A percentile compares a stretch with the other conserved stretches of the same genome.
Conservation (phyloP, 305 asterid genomes). For the Fraxinus platypoda region DNA sequence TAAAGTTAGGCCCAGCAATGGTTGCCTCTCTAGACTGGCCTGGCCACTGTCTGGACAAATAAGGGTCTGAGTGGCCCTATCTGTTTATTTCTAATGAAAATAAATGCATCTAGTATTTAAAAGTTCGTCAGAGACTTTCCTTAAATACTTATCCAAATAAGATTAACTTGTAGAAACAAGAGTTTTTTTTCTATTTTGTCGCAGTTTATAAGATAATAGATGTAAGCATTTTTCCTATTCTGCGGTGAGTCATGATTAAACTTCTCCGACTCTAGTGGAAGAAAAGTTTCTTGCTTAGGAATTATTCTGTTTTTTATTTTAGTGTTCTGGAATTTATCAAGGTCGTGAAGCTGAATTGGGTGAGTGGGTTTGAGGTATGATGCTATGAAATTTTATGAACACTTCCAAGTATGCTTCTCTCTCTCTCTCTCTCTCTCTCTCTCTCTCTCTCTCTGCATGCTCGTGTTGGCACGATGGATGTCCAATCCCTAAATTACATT, state of each 20-base stretch:
- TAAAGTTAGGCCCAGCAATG: not conserved
- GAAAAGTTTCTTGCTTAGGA: not conserved
- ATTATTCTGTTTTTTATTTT: not conserved
- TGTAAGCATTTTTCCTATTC: slow-evolving; percentile 17
- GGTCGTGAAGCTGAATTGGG: not conserved
- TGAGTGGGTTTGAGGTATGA: not conserved
- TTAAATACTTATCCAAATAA: not conserved
- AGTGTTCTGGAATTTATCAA: slow-evolving; percentile 6
- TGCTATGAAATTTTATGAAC: not conserved
- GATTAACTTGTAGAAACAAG: not conserved
- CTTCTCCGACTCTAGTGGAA: not conserved
- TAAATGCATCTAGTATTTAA: not conserved
- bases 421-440: not conserved
- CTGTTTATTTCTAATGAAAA: not conserved
- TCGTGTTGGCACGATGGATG: not conserved
- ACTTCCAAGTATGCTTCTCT: not conserved
- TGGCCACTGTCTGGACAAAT: not conserved
- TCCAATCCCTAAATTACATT: not conserved
- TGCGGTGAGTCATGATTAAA: not conserved
- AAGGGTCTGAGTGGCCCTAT: not conserved
- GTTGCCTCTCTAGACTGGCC: not conserved
- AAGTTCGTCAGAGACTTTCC: not conserved
- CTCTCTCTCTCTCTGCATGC: not conserved
- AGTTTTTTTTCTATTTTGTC: slow-evolving; percentile 9
- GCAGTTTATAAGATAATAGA: slow-evolving; percentile 7